Evolutionary conservation across 176 grass and related monocot species (phyloP).

Genomic region (Poa pratensis): DNA sequence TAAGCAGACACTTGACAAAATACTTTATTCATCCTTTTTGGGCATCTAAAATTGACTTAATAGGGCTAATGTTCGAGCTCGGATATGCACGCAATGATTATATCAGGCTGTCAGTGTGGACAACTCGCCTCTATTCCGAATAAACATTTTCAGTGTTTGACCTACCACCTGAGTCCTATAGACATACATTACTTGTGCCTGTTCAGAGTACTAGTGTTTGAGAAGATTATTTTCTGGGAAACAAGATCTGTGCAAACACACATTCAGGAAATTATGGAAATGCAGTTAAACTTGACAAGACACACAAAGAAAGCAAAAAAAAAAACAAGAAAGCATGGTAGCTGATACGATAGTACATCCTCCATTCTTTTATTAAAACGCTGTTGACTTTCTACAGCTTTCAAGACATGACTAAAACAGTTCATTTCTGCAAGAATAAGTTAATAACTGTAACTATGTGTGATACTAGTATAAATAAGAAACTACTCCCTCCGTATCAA

Average conservation of each 20-base stretch:
- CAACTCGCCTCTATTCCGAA: background rate
- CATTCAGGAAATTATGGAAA: background rate
- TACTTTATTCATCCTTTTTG: background rate
- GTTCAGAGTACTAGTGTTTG: background rate
- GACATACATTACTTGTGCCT: background rate
- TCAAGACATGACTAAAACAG: background rate
- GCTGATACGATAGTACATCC: background rate
- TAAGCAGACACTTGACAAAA: background rate
- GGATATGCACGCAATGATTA: background rate
- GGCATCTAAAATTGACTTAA: background rate
- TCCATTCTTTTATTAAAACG: background rate
- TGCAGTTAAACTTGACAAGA: background rate
- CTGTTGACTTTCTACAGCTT: slow-evolving; percentile 8
- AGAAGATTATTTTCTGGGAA: background rate
- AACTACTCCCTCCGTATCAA: no score
- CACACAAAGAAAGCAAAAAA: background rate
- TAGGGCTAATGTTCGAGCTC: background rate
- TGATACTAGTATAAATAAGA: background rate
- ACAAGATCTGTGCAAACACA: background rate
- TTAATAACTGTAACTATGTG: background rate
- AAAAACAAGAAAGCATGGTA: background rate
- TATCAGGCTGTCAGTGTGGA: background rate
- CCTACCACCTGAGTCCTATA: background rate
- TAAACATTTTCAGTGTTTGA: background rate
- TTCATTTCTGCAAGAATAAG: slow-evolving; percentile 3